Percentiles rank a stretch among this genome's conserved stretches.
phyloP scores from a whole-genome alignment of 2,329 filamentous ascomycete genomes.

The Fusarium acutatum region DNA sequence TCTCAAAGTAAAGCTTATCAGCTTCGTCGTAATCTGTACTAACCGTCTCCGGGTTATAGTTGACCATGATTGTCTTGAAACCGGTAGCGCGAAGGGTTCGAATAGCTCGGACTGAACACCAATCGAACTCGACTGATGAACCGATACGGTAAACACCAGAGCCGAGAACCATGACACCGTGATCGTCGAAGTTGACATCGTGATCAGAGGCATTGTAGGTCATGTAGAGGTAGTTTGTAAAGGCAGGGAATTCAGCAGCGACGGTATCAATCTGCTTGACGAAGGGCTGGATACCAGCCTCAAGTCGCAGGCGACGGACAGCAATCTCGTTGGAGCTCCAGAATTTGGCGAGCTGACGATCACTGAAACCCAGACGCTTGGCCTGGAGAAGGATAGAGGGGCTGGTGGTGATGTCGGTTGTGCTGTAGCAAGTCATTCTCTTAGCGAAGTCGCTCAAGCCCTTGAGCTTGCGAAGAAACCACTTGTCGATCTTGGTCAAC shows the following conservation, averaged over 20 bases:
- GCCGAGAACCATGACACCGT: constrained; percentile 94
- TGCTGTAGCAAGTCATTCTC: constrained; percentile 73
- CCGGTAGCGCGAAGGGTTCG: constrained; percentile 85
- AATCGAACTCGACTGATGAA: constrained; percentile 98
- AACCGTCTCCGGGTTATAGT: constrained; percentile 91
- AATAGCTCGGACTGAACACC: constrained; percentile 96
- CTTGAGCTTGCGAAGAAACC: constrained; percentile 95
- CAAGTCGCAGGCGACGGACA: constrained; percentile 83
- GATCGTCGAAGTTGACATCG: constrained; percentile 85
- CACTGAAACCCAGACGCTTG: constrained; percentile 94
- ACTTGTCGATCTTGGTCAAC: constrained; percentile 98
- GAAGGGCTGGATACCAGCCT: constrained; percentile 84
- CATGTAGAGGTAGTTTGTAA: constrained; percentile 95
- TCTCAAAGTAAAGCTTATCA: constrained; percentile 95
- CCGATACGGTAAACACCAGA: constrained; percentile 98
- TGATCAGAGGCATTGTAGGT: constrained; percentile 93
- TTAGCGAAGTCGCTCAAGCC: constrained; percentile 89
- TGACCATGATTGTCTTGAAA: constrained; percentile 96
- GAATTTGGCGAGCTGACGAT: constrained; percentile 92
- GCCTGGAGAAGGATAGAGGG: constrained; percentile 78
- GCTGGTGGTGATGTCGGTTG: constrained; percentile 70
- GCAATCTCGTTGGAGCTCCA: constrained; percentile 94
- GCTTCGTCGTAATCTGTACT: constrained; percentile 94
- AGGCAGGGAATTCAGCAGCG: constrained; percentile 93
- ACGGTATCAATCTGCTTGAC: constrained; percentile 99